A percentile compares a stretch with the other conserved stretches of the same genome.
Evolutionary conservation across 2,329 filamentous ascomycete genomes (phyloP).

Genomic region (Elsinoe australis): DNA sequence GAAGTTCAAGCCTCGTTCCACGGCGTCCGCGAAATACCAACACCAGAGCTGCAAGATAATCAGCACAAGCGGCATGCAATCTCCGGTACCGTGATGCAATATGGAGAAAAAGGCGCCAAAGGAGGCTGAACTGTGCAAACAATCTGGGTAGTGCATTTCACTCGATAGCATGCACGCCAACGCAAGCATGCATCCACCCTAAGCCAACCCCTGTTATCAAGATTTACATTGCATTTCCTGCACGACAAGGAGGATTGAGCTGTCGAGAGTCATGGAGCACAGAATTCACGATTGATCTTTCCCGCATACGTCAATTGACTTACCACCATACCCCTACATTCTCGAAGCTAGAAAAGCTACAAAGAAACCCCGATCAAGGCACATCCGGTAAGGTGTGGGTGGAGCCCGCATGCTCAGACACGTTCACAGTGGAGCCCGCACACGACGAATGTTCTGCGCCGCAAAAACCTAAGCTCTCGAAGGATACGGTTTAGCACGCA

Average conservation of each 20-base stretch:
- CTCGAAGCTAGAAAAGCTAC: too few species aligned
- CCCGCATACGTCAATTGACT: too few species aligned
- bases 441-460: background rate
- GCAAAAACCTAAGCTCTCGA: too few species aligned
- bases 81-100: conserved; percentile 9
- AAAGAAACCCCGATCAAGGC: background rate
- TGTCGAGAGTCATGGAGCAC: background rate
- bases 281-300: too few species aligned
- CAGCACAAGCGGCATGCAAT: too few species aligned
- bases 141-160: too few species aligned
- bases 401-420: conserved; percentile 6
- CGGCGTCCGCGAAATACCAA: background rate
- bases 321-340: too few species aligned
- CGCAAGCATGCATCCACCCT: too few species aligned
- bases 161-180: too few species aligned
- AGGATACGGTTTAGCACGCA: too few species aligned
- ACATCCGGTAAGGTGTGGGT: background rate
- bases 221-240: conserved; percentile 11
- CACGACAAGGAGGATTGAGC: background rate
- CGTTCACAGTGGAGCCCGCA: background rate
- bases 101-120: background rate
- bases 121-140: too few species aligned
- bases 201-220: conserved; percentile 4
- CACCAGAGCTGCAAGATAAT: too few species aligned
- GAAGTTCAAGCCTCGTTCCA: conserved; percentile 11